Percentiles rank a stretch among this genome's conserved stretches.
Conservation (phyloP, 768 basidiomycete genomes). For the Kockovaella imperatae region DNA sequence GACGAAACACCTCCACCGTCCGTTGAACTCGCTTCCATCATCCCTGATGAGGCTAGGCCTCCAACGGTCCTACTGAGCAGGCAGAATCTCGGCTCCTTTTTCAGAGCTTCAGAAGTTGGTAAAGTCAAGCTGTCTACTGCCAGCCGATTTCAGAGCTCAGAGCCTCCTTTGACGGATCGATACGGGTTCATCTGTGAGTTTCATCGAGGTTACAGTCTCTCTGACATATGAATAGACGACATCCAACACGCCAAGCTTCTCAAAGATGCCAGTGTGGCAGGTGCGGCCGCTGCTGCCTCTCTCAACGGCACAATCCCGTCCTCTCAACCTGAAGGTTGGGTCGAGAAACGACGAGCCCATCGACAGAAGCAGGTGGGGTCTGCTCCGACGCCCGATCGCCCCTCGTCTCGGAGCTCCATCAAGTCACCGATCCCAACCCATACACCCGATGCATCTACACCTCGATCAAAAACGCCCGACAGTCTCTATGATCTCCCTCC, state of each 20-base stretch:
- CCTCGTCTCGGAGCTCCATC: constrained; percentile 17
- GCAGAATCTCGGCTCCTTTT: constrained; percentile 33
- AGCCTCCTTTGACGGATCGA: constrained; percentile 38
- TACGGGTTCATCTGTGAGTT: constrained; percentile 44
- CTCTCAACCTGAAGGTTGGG: constrained; percentile 29
- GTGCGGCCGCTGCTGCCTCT: constrained; percentile 28
- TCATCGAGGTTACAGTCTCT: neutral
- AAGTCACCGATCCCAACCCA: constrained; percentile 10
- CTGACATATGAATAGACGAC: constrained; percentile 23
- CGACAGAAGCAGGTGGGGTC: neutral
- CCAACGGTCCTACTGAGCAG: constrained; percentile 38
- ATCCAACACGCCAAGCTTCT: constrained; percentile 39
- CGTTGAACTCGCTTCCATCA: constrained; percentile 37
- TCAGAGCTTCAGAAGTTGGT: constrained; percentile 9
- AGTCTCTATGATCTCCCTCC: neutral
- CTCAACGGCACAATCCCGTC: constrained; percentile 23
- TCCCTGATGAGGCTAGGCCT: constrained; percentile 29
- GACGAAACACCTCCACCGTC: constrained; percentile 18
- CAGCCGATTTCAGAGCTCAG: constrained; percentile 30
- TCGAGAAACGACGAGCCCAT: constrained; percentile 16
- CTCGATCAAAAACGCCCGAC: neutral
- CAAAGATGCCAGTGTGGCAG: constrained; percentile 33
- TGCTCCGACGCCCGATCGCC: neutral
- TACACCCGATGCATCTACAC: neutral
- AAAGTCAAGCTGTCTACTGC: constrained; percentile 20